phyloP scores from a whole-genome alignment of 129 eudicot species.

The Flaveria robusta region DNA sequence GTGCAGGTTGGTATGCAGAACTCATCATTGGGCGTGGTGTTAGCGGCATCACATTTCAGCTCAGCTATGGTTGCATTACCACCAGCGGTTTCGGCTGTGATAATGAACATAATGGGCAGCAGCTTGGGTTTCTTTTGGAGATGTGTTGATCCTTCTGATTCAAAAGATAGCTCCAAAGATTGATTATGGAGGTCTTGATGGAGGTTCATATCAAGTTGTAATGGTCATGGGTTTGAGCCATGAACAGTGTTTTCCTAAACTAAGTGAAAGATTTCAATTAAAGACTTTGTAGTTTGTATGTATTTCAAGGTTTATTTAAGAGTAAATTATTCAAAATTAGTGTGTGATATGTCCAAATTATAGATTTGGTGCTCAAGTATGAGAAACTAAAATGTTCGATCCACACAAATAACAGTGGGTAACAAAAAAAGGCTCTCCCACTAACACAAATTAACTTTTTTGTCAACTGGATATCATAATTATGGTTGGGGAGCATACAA shows the following conservation, averaged over 20 bases:
- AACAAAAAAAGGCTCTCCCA: no score
- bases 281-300: not conserved
- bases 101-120: conserved; percentile 94
- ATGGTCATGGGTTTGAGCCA: not conserved
- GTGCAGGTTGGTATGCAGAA: conserved; percentile 95
- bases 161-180: conserved; percentile 23
- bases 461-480: no score
- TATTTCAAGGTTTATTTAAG: no score
- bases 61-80: conserved; percentile 80
- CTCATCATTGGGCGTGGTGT: conserved; percentile 85
- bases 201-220: not conserved
- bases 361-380: no score
- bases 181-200: conserved; percentile 10
- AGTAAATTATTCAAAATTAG: no score
- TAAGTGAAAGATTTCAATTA: not conserved
- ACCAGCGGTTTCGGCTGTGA: conserved; percentile 77
- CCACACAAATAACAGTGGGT: no score
- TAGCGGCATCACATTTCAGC: conserved; percentile 77
- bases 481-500: no score
- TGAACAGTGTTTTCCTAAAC: not conserved
- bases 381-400: no score
- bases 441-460: no score
- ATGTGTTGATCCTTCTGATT: conserved; percentile 58
- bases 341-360: no score
- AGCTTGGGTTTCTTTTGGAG: conserved; percentile 81